phyloP scores from a whole-genome alignment of 2,329 filamentous ascomycete genomes.

The Botrytis hyacinthi region DNA sequence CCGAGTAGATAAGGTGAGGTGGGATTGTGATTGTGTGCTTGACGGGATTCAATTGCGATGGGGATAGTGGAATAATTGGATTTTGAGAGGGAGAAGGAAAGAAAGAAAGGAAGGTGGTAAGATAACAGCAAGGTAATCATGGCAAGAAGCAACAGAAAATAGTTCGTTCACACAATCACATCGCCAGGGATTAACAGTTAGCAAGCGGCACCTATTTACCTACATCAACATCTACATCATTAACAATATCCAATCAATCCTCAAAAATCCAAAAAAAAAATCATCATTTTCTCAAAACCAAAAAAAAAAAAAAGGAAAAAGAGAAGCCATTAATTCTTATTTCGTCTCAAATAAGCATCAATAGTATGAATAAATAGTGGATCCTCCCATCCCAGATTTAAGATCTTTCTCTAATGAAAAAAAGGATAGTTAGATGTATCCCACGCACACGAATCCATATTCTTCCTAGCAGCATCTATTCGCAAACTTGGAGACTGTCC shows the following conservation, averaged over 20 bases:
- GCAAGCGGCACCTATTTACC: neutral
- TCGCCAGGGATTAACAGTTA: neutral
- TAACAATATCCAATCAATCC: neutral
- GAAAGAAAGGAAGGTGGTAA: neutral
- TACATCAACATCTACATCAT: neutral
- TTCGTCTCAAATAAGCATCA: neutral
- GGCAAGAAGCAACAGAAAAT: neutral
- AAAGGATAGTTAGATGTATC: neutral
- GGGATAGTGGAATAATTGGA: neutral
- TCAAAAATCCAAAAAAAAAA: neutral
- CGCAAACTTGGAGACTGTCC: neutral
- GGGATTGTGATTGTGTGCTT: neutral
- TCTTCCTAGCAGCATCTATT: neutral
- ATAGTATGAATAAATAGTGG: neutral
- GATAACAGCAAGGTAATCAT: neutral
- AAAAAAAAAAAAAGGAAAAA: neutral
- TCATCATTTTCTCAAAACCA: neutral
- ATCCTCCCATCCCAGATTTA: neutral
- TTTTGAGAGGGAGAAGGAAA: neutral
- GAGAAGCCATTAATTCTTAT: neutral
- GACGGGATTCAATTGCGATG: neutral
- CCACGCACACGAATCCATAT: neutral
- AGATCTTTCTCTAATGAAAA: neutral
- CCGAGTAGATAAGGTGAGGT: neutral
- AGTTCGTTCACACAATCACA: neutral